A percentile compares a stretch with the other conserved stretches of the same genome.
Evolutionary conservation across 257 asterid species (phyloP).

Genomic region (Thymus mandschuricus): DNA sequence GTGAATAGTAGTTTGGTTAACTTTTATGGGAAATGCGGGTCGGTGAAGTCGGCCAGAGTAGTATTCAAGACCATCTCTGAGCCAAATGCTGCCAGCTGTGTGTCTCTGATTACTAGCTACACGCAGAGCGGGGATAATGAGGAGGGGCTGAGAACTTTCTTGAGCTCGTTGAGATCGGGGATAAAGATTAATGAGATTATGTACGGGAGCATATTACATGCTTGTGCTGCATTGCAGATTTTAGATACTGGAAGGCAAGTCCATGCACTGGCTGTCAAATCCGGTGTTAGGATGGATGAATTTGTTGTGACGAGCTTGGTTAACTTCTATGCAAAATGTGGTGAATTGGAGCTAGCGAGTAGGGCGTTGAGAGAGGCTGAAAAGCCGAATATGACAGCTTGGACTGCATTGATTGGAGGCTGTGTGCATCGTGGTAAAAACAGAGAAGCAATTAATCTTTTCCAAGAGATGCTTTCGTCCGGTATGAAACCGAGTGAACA

Average conservation of each 20-base stretch:
- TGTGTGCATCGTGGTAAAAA: constrained; percentile 53
- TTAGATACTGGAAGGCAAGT: constrained; percentile 63
- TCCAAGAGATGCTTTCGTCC: constrained; percentile 45
- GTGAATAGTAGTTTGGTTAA: constrained; percentile 65
- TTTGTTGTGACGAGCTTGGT: constrained; percentile 65
- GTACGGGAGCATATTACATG: constrained; percentile 59
- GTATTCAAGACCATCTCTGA: constrained; percentile 63
- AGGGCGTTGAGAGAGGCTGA: constrained; percentile 57
- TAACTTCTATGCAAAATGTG: constrained; percentile 75
- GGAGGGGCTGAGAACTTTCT: constrained; percentile 60
- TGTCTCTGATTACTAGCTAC: constrained; percentile 60
- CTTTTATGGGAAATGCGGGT: constrained; percentile 79
- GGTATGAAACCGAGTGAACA: constrained; percentile 67
- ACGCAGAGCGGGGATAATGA: constrained; percentile 59
- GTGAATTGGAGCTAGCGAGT: constrained; percentile 53
- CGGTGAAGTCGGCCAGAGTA: constrained; percentile 52
- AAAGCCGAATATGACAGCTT: constrained; percentile 56
- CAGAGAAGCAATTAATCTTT: constrained; percentile 56
- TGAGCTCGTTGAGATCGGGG: constrained; percentile 54
- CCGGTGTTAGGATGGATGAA: constrained; percentile 58
- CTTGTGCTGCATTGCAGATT: constrained; percentile 60
- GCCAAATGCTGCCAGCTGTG: constrained; percentile 63
- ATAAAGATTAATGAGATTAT: constrained; percentile 60
- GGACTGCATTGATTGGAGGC: constrained; percentile 88
- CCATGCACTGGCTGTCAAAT: constrained; percentile 57